A percentile compares a stretch with the other conserved stretches of the same genome.
Conservation (phyloP, 108 stramenopile genomes). For the Nitzschia palea region DNA sequence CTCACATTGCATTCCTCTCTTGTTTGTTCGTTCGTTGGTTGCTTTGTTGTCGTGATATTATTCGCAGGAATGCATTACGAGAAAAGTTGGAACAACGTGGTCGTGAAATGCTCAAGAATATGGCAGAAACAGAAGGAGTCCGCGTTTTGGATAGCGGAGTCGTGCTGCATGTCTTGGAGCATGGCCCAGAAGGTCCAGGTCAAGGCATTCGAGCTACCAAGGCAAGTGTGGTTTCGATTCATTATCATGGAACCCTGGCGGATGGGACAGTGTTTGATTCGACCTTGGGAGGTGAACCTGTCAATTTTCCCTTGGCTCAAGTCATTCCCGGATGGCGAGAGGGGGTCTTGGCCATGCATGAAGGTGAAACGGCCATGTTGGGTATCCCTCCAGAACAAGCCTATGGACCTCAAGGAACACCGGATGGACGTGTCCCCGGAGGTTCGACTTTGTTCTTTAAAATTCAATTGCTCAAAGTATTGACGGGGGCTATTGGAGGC, state of each 20-base stretch:
- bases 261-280: slow-evolving; percentile 87
- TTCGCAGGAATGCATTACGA: slow-evolving; percentile 57
- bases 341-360: slow-evolving; percentile 75
- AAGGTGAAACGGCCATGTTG: slow-evolving; percentile 87
- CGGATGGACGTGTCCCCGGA: slow-evolving; percentile 82
- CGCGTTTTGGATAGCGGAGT: slow-evolving; percentile 64
- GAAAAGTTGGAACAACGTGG: slow-evolving; percentile 67
- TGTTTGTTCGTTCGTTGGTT: no score
- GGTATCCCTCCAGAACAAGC: slow-evolving; percentile 80
- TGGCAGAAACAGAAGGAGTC: slow-evolving; percentile 66
- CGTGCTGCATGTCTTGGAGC: slow-evolving; percentile 67
- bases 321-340: slow-evolving; percentile 80
- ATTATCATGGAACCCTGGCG: slow-evolving; percentile 84
- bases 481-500: slow-evolving; percentile 72
- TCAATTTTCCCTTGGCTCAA: slow-evolving; percentile 65
- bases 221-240: slow-evolving; percentile 68
- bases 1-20: background rate
- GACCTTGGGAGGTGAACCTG: slow-evolving; percentile 71
- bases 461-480: slow-evolving; percentile 79
- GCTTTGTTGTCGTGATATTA: no score
- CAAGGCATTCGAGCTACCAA: slow-evolving; percentile 64
- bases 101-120: slow-evolving; percentile 70
- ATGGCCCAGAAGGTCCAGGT: slow-evolving; percentile 68
- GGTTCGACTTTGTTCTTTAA: slow-evolving; percentile 87
- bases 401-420: slow-evolving; percentile 77